phyloP scores from a whole-genome alignment of 2,329 filamentous ascomycete species.

The Claviceps africana region DNA sequence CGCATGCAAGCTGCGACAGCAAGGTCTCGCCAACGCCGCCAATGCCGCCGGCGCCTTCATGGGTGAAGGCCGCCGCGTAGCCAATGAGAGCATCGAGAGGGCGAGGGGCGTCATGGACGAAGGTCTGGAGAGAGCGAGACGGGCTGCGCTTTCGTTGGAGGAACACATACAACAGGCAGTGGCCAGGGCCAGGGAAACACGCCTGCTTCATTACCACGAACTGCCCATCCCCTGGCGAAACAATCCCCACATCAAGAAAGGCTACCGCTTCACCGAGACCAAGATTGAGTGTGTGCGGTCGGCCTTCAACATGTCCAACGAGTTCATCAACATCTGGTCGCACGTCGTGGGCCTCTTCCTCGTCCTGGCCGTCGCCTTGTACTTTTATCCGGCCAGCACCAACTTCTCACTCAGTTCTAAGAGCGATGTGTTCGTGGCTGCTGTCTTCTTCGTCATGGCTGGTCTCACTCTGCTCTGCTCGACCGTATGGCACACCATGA shows the following conservation, averaged over 20 bases:
- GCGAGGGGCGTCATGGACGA: slow-evolving; percentile 68
- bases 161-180: slow-evolving; percentile 75
- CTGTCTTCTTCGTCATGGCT: slow-evolving; percentile 90
- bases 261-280: slow-evolving; percentile 87
- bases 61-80: slow-evolving; percentile 63
- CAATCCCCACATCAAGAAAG: slow-evolving; percentile 82
- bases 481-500: slow-evolving; percentile 98
- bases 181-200: slow-evolving; percentile 58
- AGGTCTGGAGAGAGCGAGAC: slow-evolving; percentile 66
- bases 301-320: slow-evolving; percentile 75
- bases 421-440: slow-evolving; percentile 78
- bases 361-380: slow-evolving; percentile 79
- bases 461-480: slow-evolving; percentile 92
- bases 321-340: slow-evolving; percentile 96
- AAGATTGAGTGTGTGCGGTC: slow-evolving; percentile 81
- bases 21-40: slow-evolving; percentile 52
- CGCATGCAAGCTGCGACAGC: slow-evolving; percentile 65
- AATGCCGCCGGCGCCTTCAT: slow-evolving; percentile 59
- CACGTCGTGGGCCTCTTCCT: slow-evolving; percentile 81
- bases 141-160: slow-evolving; percentile 69
- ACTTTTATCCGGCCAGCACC: slow-evolving; percentile 80
- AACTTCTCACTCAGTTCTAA: slow-evolving; percentile 82
- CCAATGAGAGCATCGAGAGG: slow-evolving; percentile 64
- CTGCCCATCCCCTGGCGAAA: slow-evolving; percentile 84
- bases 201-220: slow-evolving; percentile 78